Evolutionary conservation across 805 yeast species (phyloP), one percentile per base, ranked within the genome.

Genomic region (Candida boleticola): DNA sequence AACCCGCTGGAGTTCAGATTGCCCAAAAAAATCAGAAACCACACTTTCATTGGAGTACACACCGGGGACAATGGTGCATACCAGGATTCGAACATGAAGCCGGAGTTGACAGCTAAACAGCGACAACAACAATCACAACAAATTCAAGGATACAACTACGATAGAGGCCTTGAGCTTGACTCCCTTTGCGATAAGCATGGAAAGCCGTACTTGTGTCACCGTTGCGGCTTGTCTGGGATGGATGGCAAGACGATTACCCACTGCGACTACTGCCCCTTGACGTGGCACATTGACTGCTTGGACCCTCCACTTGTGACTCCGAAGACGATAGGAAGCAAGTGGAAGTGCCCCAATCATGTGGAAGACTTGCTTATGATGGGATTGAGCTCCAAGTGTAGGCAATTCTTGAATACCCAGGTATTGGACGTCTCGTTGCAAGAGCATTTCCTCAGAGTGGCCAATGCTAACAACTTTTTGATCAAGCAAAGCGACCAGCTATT

Each of bases 301-400:
- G 71, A 76, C 39, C 85, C 87, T 1, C 95, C 96, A 1, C 65
- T 88, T 51, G 73, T 87, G 13, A 71, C 83, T 4, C 78, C 83
- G 16, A 87, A 88, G 53, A 80, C 83, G 31, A 58, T 86, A 34
- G 95, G 93, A 1, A 71, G 73, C 35, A 86, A 83, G 60, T 92
- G 97, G 98, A 82, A 79, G 65, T 93, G 96, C 61, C 98, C 97
- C 2, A 83, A 85, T 51, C 97, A 89, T 64, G 78, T 80, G 17
- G 85, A 76, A 36, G 68, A 63, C 32, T 60, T 77, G 18, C 48
- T 73, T n/a, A 71, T 71, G 23, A 50, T 69, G 11, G 64, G 72
- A 42, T 48, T 65, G 43, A 51, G 49, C 39, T 57, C 56, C 23
- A 52, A 61, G 40, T 21, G 20, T 7, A 64, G 89, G 39, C 68